Conservation (phyloP, 306 rosid genomes). For the Neltuma alba region DNA sequence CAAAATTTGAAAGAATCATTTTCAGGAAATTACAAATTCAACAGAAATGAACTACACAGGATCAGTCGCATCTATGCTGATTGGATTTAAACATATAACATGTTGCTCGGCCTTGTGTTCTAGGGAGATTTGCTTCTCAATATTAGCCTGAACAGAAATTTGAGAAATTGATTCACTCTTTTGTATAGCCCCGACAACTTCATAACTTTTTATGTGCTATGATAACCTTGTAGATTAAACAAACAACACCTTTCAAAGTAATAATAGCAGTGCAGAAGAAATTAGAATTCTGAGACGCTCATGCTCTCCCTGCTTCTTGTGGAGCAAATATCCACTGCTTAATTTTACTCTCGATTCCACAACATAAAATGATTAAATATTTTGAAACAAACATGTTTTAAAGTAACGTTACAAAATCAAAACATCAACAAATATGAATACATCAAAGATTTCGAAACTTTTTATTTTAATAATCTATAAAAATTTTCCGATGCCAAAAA, state of each 20-base stretch:
- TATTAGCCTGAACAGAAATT: background rate
- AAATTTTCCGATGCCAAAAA: too few relatives aligned
- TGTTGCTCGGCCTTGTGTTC: background rate
- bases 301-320: background rate
- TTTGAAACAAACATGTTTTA: too few relatives aligned
- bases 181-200: constrained; percentile 14
- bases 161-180: constrained; percentile 1
- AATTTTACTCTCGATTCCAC: background rate
- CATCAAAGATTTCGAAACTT: background rate
- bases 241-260: background rate
- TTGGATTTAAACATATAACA: constrained; percentile 49
- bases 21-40: constrained; percentile 27
- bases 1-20: constrained; percentile 6
- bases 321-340: background rate
- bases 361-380: background rate
- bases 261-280: background rate
- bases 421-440: background rate
- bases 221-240: background rate
- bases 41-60: constrained; percentile 31
- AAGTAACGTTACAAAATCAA: background rate
- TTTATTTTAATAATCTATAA: background rate
- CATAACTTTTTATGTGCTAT: background rate
- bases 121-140: constrained; percentile 12
- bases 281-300: background rate
- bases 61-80: constrained; percentile 58